These are phyloP conservation scores for Atkinsonella texensis DNA, from an alignment of 2,329 filamentous ascomycete genomes.

Conservation along the genomic window DNA sequence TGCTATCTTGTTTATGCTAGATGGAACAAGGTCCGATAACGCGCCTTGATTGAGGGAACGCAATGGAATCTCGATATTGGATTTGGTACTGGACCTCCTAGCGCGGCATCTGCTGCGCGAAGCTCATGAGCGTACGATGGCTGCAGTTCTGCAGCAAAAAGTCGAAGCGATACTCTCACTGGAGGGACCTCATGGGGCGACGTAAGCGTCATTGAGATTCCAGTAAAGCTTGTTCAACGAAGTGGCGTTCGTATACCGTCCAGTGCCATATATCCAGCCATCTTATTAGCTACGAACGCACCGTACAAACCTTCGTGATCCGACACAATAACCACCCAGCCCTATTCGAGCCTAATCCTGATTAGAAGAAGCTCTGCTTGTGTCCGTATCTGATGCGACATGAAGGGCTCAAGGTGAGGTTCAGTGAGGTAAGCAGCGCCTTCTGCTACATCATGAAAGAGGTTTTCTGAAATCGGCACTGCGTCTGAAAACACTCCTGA, in stretches of 20 bases:
- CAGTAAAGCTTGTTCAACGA: slow-evolving; percentile 14
- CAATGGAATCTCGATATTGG: no score
- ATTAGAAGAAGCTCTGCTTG: background rate
- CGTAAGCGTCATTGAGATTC: slow-evolving; percentile 19
- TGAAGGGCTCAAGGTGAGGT: background rate
- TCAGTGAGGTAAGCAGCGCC: background rate
- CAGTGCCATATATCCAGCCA: background rate
- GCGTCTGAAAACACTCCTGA: background rate
- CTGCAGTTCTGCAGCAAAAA: slow-evolving; percentile 15
- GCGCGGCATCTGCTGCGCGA: slow-evolving; percentile 12
- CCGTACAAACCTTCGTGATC: background rate
- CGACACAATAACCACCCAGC: background rate
- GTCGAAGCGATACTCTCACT: slow-evolving; percentile 12
- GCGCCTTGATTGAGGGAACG: no score
- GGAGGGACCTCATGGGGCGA: slow-evolving; percentile 31
- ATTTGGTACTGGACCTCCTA: slow-evolving; percentile 14
- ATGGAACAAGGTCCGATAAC: slow-evolving; percentile 10
- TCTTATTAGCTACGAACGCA: background rate
- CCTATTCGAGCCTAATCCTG: background rate
- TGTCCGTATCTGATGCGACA: background rate
- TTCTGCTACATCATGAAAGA: background rate
- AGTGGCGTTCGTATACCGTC: slow-evolving; percentile 26
- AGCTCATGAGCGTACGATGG: slow-evolving; percentile 14
- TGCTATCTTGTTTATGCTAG: slow-evolving; percentile 12
- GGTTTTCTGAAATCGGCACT: background rate